Percentiles rank a stretch among this genome's conserved stretches.
Conservation (phyloP, 2,329 filamentous ascomycete species). For the Paecilomyces sp. region DNA sequence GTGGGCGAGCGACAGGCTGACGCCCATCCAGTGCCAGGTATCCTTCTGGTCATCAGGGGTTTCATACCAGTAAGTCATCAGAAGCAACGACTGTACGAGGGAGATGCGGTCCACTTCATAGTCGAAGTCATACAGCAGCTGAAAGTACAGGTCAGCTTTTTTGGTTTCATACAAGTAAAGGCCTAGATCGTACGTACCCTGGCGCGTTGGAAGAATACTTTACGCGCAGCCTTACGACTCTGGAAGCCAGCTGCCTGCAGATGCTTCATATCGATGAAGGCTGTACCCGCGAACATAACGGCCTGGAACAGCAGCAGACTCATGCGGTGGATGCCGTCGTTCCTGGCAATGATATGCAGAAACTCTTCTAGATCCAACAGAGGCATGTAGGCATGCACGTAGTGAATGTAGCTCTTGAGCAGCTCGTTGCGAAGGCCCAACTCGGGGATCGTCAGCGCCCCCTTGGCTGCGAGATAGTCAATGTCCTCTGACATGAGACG, state of each 20-base stretch:
- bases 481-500: constrained; percentile 77
- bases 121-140: constrained; percentile 90
- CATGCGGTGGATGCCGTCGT: constrained; percentile 63
- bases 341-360: constrained; percentile 50
- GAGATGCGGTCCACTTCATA: constrained; percentile 86
- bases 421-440: constrained; percentile 68
- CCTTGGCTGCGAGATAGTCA: constrained; percentile 74
- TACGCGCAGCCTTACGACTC: constrained; percentile 72
- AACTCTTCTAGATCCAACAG: constrained; percentile 63
- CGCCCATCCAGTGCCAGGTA: constrained; percentile 98
- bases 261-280: constrained; percentile 75
- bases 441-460: constrained; percentile 70
- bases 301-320: constrained; percentile 88
- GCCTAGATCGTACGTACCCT: constrained; percentile 51
- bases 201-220: constrained; percentile 81
- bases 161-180: neutral
- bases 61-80: constrained; percentile 98
- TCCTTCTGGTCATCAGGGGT: constrained; percentile 96
- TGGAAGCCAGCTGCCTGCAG: constrained; percentile 70
- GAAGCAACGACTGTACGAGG: constrained; percentile 76
- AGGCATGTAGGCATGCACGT: constrained; percentile 91
- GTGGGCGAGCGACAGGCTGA: constrained; percentile 85
- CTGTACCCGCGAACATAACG: constrained; percentile 87
- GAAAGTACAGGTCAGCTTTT: constrained; percentile 3
- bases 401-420: constrained; percentile 76